Conservation (phyloP, 768 basidiomycete species). For the Candolleomyces efflorescens region DNA sequence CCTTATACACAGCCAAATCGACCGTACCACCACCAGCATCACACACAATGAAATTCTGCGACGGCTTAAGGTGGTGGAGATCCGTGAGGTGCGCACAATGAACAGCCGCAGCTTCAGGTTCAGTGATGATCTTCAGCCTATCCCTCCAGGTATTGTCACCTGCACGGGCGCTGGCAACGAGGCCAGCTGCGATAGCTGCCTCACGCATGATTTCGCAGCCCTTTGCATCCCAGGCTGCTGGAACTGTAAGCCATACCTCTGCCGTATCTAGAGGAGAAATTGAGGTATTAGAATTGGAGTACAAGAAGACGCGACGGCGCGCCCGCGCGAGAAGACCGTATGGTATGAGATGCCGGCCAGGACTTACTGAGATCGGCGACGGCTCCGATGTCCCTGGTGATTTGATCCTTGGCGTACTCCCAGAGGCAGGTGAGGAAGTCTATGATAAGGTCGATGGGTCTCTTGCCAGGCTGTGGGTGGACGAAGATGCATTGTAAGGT, state of each 20-base stretch:
- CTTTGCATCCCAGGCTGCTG: slow-evolving; percentile 87
- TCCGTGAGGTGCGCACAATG: slow-evolving; percentile 82
- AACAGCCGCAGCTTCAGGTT: slow-evolving; percentile 84
- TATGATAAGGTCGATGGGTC: slow-evolving; percentile 71
- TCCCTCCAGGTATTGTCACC: not conserved
- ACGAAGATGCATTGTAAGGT: not conserved
- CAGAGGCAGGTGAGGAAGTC: slow-evolving; percentile 82
- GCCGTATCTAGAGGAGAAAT: slow-evolving; percentile 54
- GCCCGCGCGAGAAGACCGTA: too few species aligned
- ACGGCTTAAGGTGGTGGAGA: slow-evolving; percentile 71
- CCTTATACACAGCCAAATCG: slow-evolving; percentile 57
- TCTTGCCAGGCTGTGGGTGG: slow-evolving; percentile 59
- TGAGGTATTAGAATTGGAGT: not conserved
- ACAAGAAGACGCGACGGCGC: not conserved
- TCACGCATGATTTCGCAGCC: slow-evolving; percentile 82
- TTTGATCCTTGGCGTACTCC: slow-evolving; percentile 84
- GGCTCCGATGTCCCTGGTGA: slow-evolving; percentile 81
- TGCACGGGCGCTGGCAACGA: slow-evolving; percentile 57
- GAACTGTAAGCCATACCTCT: slow-evolving; percentile 83
- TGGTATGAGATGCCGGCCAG: too few species aligned
- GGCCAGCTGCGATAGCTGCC: slow-evolving; percentile 75
- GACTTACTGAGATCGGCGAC: slow-evolving; percentile 78
- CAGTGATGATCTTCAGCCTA: slow-evolving; percentile 58
- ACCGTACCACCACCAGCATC: slow-evolving; percentile 88
- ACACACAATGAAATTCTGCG: slow-evolving; percentile 88